phyloP scores from a whole-genome alignment of 1,284 basidiomycete genomes.

The Marasmius fiardii region DNA sequence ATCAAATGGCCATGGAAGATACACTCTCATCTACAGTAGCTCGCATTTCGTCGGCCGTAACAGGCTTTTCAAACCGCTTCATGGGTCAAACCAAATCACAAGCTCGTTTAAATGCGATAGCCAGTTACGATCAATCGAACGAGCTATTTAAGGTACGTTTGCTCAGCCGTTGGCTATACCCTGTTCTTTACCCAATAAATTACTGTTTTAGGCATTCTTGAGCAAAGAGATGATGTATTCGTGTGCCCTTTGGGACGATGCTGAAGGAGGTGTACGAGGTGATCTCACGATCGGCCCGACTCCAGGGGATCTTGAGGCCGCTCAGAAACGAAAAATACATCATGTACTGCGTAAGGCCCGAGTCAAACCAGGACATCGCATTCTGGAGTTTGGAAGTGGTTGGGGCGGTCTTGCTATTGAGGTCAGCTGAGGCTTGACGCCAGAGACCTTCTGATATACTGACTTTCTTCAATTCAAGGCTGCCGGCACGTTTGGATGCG shows the following conservation, averaged over 20 bases:
- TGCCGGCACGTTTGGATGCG: slow-evolving; percentile 66
- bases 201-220: slow-evolving; percentile 65
- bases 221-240: slow-evolving; percentile 93
- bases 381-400: slow-evolving; percentile 90
- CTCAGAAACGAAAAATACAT: slow-evolving; percentile 79
- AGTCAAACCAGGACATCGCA: slow-evolving; percentile 72
- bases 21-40: slow-evolving; percentile 64
- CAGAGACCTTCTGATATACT: slow-evolving; percentile 9
- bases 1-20: slow-evolving; percentile 65
- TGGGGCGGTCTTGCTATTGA: slow-evolving; percentile 92
- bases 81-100: slow-evolving; percentile 78
- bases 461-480: slow-evolving; percentile 37
- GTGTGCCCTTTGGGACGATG: slow-evolving; percentile 75
- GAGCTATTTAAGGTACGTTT: slow-evolving; percentile 64
- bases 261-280: slow-evolving; percentile 69
- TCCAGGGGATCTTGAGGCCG: slow-evolving; percentile 72
- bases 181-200: slow-evolving; percentile 9
- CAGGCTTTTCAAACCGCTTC: slow-evolving; percentile 75
- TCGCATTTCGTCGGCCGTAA: slow-evolving; percentile 63
- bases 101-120: slow-evolving; percentile 80
- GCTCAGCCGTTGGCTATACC: slow-evolving; percentile 6
- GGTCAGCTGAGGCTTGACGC: slow-evolving; percentile 40
- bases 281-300: slow-evolving; percentile 50
- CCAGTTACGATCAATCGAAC: slow-evolving; percentile 89
- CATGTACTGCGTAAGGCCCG: slow-evolving; percentile 76